Base-by-base conservation (phyloP, 2,329 filamentous ascomycete genomes). In the Tolypocladium ovalisporum region DNA sequence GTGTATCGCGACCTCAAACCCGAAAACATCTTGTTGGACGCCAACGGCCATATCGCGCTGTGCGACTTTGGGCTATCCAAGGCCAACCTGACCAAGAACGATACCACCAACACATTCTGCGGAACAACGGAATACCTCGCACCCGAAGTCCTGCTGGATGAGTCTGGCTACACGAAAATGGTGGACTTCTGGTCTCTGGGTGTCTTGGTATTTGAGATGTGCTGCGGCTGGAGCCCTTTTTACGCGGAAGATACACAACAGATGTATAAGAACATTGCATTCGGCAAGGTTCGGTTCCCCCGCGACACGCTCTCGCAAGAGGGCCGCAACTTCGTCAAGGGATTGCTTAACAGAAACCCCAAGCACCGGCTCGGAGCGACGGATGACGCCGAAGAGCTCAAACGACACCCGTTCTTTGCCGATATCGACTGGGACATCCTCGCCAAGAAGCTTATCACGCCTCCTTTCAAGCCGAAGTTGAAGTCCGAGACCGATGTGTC, bases 211-310 rank as follows among this genome's bases (percentile, higher is more conserved):
- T 99, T 99, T 67, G 94, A 99, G 73, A 99, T 99, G 94, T 99
- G 94, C 77, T 99, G 94, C 67, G 94, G 94, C 37, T 99, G 94
- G 94, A 97, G 91, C 67, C 94, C 94, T 0, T 99, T 99, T 75
- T 99, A 97, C 66, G 94, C 94, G 57, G 94, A 99, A 68, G 94
- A 99, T 69, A 99, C 94, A 0, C 94, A 99, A 73, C 94, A 99
- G 72, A 99, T 99, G 94, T 99, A 99, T 79, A 99, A 99, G 79
- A 99, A 99, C 76, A 99, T 99, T 70, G 94, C 94, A 0, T 99
- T 99, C 68, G 94, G 94, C 70, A 99, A 99, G 71, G 94, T 99
- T 58, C 83, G 94, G 60, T 99, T 99, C 72, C 94, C 94, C 9
- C 84, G 92, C 63, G 94, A 99, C 71, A 96, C 94, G 1, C 78